Evolutionary conservation across 2,329 filamentous ascomycete species (phyloP).

Genomic region (Penicillium sp.): DNA sequence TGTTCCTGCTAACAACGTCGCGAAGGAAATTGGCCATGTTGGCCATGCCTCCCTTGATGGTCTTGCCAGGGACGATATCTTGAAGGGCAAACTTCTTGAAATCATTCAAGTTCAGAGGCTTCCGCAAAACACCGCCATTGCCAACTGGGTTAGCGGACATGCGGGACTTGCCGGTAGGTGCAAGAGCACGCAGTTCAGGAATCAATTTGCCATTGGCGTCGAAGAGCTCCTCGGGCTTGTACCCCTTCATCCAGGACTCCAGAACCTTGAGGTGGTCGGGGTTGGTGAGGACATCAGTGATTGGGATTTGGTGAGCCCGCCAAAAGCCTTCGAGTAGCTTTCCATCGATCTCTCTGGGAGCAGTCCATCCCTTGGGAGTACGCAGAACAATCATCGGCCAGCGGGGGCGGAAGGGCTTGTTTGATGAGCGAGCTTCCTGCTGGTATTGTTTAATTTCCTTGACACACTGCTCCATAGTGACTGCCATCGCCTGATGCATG

Average conservation of each 20-base stretch:
- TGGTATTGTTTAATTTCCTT: conserved; percentile 68
- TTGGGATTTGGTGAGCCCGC: conserved; percentile 76
- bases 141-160: conserved; percentile 78
- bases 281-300: conserved; percentile 68
- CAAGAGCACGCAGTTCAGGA: conserved; percentile 63
- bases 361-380: conserved; percentile 79
- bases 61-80: conserved; percentile 62
- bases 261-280: conserved; percentile 66
- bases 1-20: conserved; percentile 67
- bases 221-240: conserved; percentile 73
- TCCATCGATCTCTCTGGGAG: conserved; percentile 68
- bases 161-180: conserved; percentile 64
- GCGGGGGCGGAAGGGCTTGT: conserved; percentile 67
- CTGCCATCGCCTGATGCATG: conserved; percentile 83
- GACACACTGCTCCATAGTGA: conserved; percentile 72
- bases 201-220: conserved; percentile 64
- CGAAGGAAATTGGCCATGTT: conserved; percentile 69
- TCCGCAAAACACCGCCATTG: conserved; percentile 69
- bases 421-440: conserved; percentile 69
- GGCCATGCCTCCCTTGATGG: conserved; percentile 64
- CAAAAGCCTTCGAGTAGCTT: conserved; percentile 76
- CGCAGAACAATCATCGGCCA: conserved; percentile 82
- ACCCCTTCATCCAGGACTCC: conserved; percentile 76
- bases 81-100: conserved; percentile 68
- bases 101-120: conserved; percentile 68